phyloP scores from a whole-genome alignment of 2,329 filamentous ascomycete genomes.

The Monilinia polystroma region DNA sequence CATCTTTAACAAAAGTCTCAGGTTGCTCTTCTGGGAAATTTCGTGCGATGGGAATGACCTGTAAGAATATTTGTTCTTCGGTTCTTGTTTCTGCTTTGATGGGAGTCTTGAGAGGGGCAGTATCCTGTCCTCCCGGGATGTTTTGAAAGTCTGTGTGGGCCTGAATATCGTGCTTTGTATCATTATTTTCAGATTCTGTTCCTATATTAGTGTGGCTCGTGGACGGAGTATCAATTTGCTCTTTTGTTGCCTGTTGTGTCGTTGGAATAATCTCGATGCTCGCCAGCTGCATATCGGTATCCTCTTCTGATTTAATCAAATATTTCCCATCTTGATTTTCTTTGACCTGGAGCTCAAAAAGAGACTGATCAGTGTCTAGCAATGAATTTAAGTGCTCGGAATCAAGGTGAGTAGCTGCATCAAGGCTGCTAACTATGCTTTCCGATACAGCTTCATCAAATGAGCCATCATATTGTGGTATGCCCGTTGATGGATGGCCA shows the following conservation, averaged over 20 bases:
- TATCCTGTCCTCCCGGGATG: background rate
- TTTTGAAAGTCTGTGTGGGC: background rate
- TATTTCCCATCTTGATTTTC: background rate
- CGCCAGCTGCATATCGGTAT: too few relatives aligned
- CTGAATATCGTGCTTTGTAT: background rate
- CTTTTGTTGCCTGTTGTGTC: background rate
- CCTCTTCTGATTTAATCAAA: background rate
- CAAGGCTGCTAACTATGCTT: background rate
- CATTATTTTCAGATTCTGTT: background rate
- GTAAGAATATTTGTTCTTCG: background rate
- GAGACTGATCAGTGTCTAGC: too few relatives aligned
- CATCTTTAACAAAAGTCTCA: background rate
- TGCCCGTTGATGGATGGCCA: background rate
- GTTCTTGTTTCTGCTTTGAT: background rate
- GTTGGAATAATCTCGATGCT: background rate
- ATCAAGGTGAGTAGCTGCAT: background rate
- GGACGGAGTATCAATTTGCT: constrained; percentile 3
- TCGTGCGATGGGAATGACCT: too few relatives aligned
- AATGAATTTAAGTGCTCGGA: rapidly evolving
- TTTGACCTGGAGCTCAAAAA: background rate
- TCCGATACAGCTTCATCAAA: background rate
- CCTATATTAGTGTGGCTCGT: background rate
- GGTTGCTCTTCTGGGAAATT: background rate
- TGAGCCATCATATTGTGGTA: background rate
- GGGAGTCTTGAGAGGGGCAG: background rate